A percentile compares a stretch with the other conserved stretches of the same genome.
Evolutionary conservation across 148 eudicot species (phyloP).

Genomic region (Camellia lanceoleosa): DNA sequence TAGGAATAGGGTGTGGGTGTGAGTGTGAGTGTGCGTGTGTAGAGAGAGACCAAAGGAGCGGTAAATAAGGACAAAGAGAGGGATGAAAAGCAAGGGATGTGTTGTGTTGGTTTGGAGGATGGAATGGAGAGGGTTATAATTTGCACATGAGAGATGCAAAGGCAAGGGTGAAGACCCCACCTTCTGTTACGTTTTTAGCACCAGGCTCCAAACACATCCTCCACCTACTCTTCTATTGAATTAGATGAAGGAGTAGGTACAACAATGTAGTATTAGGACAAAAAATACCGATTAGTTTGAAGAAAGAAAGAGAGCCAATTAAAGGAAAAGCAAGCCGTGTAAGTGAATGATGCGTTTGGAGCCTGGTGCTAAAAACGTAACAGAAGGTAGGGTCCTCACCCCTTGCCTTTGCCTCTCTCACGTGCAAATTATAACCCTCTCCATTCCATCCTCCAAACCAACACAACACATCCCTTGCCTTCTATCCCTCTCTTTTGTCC

Average conservation of each 20-base stretch:
- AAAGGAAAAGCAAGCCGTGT: slow-evolving; percentile 14
- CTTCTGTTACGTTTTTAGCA: slow-evolving; percentile 8
- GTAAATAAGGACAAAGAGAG: not conserved
- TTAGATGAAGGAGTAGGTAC: not conserved
- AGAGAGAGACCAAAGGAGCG: not conserved
- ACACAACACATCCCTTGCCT: slow-evolving; percentile 6
- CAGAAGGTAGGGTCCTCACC: not conserved
- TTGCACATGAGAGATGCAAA: slow-evolving; percentile 16
- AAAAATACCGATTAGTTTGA: too few species aligned
- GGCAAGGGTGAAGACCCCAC: not conserved
- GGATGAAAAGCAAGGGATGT: slow-evolving; percentile 11
- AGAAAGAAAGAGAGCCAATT: slow-evolving; percentile 3
- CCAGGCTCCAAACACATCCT: not conserved
- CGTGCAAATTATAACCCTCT: slow-evolving; percentile 17
- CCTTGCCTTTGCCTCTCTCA: not conserved
- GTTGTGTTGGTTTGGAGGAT: slow-evolving; percentile 2
- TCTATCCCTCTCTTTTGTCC: slow-evolving; percentile 3
- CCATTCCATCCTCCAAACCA: slow-evolving; percentile 1
- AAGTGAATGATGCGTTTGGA: not conserved
- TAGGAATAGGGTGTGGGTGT: too few species aligned
- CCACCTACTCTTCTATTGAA: too few species aligned
- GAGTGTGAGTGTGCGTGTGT: too few species aligned
- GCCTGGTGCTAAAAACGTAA: slow-evolving; percentile 2
- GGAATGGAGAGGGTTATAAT: slow-evolving; percentile 5
- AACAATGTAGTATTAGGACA: not conserved